Evolutionary conservation across 306 rosid genomes (phyloP), one percentile per base, ranked within the genome.

Genomic region (Cucurbita maxima): DNA sequence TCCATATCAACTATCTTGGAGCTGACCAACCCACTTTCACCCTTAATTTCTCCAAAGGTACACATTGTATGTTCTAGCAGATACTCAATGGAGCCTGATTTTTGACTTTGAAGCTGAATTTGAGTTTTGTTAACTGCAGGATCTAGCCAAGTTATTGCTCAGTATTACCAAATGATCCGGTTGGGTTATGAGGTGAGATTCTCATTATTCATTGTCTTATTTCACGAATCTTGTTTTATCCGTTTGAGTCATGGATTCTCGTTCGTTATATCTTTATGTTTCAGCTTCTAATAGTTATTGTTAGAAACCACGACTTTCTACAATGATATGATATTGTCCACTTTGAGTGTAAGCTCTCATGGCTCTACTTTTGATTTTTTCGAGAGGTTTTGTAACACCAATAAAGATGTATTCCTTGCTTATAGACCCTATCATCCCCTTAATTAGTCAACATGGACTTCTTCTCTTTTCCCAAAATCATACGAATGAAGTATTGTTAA

Each of bases 21-120:
- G 86, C 98, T 58, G 98, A 93, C 74, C 98, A 93, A 73, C 98
- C 98, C 80, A 93, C 98, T 54, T 93, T 93, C 86, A 93, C 98
- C 20, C 98, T 93, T 79, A 93, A 93, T 75, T 93, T 93, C 87
- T 93, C 98, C 58, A 92, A 92, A 84, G 96, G 98, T 76, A 38
- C 7, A 73, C 53, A 14, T 25, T 16, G 1, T 8, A 6, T 5
- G 15, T 5, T 55, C 8, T 34, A 18, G 12, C 15, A 58, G 19
- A 16, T 19, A 18, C 47, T 40, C 16, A 40, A 4, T n/a, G 19
- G 52, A 11, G 16, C 18, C 18, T 14, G 13, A 50, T 50, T 36
- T n/a, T 45, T 38, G 15, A 43, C 10, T 44, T 44, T 58, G 75
- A 52, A 53, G 38, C 71, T 74, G n/a, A 58, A n/a, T 3, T 72